Conservation (phyloP, 331 rosid species). For the Saraca asoca region DNA sequence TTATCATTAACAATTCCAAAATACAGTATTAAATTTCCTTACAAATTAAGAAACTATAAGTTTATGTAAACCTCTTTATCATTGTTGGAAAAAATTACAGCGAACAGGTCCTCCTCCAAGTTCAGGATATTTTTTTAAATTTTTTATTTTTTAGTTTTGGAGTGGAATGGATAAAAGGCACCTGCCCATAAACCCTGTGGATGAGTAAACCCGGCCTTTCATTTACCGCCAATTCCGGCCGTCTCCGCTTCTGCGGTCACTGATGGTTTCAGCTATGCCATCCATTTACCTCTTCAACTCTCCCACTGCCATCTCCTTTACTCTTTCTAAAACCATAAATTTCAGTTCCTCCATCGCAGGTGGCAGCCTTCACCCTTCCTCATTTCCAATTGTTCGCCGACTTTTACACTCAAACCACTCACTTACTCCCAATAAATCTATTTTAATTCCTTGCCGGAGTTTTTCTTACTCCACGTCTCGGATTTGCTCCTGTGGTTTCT, state of each 20-base stretch:
- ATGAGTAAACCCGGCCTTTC: constrained; percentile 7
- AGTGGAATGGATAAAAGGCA: too few relatives aligned
- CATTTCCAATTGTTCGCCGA: constrained; percentile 26
- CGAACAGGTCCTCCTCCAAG: too few relatives aligned
- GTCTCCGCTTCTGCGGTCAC: neutral
- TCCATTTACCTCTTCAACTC: constrained; percentile 40
- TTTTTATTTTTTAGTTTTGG: too few relatives aligned
- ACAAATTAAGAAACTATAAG: too few relatives aligned
- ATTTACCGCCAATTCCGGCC: constrained; percentile 19
- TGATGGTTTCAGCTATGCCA: constrained; percentile 38
- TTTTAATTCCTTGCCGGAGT: constrained; percentile 38
- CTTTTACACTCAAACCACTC: constrained; percentile 17
- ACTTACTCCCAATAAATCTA: constrained; percentile 20
- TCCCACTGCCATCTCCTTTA: constrained; percentile 24
- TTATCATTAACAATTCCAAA: too few relatives aligned
- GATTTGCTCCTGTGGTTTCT: constrained; percentile 21
- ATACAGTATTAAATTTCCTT: too few relatives aligned
- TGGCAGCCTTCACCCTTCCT: constrained; percentile 24
- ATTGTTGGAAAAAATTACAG: too few relatives aligned
- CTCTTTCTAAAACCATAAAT: constrained; percentile 48
- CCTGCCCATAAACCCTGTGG: too few relatives aligned
- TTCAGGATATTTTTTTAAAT: too few relatives aligned
- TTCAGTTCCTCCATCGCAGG: constrained; percentile 35
- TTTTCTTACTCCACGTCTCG: constrained; percentile 28
- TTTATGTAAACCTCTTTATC: too few relatives aligned